Evolutionary conservation across 768 basidiomycete species (phyloP).

Genomic region (Serendipita sp.): DNA sequence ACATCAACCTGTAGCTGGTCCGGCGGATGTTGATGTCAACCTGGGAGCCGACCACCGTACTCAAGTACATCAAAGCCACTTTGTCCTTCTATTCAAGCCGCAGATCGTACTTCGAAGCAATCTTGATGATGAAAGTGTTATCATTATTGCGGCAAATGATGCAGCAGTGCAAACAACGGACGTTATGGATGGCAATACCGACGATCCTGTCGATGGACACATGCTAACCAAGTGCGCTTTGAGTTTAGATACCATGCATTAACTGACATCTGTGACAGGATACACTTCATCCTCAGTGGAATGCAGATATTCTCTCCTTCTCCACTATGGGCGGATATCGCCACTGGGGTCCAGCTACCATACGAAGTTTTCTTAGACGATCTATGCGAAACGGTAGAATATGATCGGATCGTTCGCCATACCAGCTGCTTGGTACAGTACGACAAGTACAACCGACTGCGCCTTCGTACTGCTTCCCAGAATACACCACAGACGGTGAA

Average conservation of each 20-base stretch:
- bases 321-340: background rate
- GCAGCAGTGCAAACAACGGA: conserved; percentile 62
- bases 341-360: conserved; percentile 48
- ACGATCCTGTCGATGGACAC: conserved; percentile 72
- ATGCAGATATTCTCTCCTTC: conserved; percentile 76
- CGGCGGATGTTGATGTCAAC: background rate
- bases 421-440: conserved; percentile 74
- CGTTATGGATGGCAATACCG: conserved; percentile 66
- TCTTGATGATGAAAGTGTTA: conserved; percentile 35
- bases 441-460: conserved; percentile 88
- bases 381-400: conserved; percentile 61
- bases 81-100: conserved; percentile 78
- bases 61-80: conserved; percentile 39
- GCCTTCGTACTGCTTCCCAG: conserved; percentile 39
- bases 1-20: background rate
- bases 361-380: conserved; percentile 80
- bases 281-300: conserved; percentile 59
- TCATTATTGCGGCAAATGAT: conserved; percentile 64
- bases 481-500: conserved; percentile 2
- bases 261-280: conserved; percentile 29
- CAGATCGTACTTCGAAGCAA: conserved; percentile 70
- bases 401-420: conserved; percentile 81
- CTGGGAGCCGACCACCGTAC: conserved; percentile 4
- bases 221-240: conserved; percentile 62
- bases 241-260: background rate